Conservation (phyloP, 140 eudicot species). For the Cichorium intybus region DNA sequence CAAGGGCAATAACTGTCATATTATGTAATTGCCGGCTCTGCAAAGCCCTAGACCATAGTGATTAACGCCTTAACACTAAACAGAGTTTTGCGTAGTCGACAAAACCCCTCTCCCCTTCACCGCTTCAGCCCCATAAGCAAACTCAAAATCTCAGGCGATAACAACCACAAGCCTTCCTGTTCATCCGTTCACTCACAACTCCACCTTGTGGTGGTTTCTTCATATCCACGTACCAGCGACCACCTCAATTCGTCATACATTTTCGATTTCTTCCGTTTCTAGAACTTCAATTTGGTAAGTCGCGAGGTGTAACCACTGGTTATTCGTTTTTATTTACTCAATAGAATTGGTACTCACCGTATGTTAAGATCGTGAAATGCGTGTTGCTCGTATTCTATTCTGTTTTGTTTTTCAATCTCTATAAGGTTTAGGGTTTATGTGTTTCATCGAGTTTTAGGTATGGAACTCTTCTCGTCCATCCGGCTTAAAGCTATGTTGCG, state of each 20-base stretch:
- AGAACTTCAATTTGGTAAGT: constrained; percentile 15
- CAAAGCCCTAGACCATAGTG: constrained; percentile 29
- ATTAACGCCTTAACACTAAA: constrained; percentile 22
- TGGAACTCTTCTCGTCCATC: background rate
- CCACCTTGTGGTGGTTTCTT: background rate
- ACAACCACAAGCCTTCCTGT: background rate
- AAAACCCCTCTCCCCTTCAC: background rate
- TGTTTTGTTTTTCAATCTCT: background rate
- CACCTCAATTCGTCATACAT: constrained; percentile 10
- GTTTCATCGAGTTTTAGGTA: background rate
- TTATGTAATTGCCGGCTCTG: constrained; percentile 12
- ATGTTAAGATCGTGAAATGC: background rate
- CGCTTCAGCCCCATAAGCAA: constrained; percentile 6
- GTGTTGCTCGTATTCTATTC: background rate
- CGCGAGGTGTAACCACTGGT: background rate
- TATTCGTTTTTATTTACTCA: background rate
- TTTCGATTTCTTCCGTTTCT: constrained; percentile 10
- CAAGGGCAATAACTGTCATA: constrained; percentile 6
- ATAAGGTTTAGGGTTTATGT: constrained; percentile 19
- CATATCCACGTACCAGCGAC: background rate
- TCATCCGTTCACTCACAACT: background rate
- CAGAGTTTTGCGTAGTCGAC: constrained; percentile 8
- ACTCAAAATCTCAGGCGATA: constrained; percentile 11
- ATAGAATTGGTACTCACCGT: background rate
- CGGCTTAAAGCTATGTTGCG: constrained; percentile 3